These are phyloP conservation scores for Neofusicoccum umdonicola DNA, from an alignment of 2,329 filamentous ascomycete genomes.

Conservation along the genomic window DNA sequence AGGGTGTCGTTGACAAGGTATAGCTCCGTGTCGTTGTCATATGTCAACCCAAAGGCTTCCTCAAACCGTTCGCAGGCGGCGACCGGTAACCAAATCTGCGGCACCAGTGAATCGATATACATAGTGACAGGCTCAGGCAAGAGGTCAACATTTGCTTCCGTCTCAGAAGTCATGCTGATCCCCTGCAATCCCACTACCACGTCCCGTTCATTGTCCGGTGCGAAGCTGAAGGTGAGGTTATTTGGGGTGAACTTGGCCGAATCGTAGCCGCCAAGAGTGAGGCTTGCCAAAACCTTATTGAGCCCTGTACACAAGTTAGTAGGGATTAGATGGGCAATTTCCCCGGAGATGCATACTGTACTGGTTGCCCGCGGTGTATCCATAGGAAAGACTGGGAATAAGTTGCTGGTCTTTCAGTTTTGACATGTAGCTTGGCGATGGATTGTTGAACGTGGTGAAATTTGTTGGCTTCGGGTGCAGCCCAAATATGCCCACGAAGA, in stretches of 20 bases:
- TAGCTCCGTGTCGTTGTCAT: constrained; percentile 33
- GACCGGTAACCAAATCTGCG: constrained; percentile 42
- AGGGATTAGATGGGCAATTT: neutral
- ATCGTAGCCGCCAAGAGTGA: constrained; percentile 43
- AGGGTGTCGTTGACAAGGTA: constrained; percentile 39
- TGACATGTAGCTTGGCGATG: constrained; percentile 32
- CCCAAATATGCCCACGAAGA: constrained; percentile 40
- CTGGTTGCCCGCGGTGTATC: constrained; percentile 41
- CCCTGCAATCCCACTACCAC: constrained; percentile 28
- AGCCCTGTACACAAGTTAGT: constrained; percentile 14
- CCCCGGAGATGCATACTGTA: constrained; percentile 21
- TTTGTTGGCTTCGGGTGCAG: constrained; percentile 38
- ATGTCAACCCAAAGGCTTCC: constrained; percentile 37
- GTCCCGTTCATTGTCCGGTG: constrained; percentile 29
- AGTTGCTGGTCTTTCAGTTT: constrained; percentile 27
- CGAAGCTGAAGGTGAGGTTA: constrained; percentile 27
- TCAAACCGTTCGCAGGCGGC: constrained; percentile 35
- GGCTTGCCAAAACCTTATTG: constrained; percentile 29
- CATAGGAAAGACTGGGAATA: constrained; percentile 39
- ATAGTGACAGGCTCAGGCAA: constrained; percentile 29
- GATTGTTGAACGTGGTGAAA: constrained; percentile 37
- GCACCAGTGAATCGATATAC: constrained; percentile 37
- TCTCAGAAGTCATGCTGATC: constrained; percentile 25
- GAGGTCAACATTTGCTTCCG: constrained; percentile 23
- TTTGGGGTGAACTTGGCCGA: constrained; percentile 29